These are phyloP conservation scores for Kurtzmaniella cleridarum DNA, from an alignment of 805 yeast species.

Conservation along the genomic window DNA sequence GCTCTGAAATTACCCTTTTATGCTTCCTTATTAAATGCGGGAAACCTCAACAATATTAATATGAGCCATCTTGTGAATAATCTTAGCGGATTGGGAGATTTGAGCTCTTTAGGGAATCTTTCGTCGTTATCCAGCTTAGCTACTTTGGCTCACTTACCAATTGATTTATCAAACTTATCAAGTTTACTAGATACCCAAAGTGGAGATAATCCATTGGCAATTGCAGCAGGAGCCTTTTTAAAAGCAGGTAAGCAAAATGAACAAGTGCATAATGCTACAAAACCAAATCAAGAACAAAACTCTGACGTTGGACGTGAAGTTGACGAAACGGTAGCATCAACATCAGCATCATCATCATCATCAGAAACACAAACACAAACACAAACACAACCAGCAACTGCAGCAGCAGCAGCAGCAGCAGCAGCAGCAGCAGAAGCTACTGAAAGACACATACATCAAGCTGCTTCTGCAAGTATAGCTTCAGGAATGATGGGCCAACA, in stretches of 20 bases:
- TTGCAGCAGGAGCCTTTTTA: constrained; percentile 4
- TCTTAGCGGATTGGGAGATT: constrained; percentile 29
- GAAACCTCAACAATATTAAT: constrained; percentile 38
- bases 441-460: background rate
- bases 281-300: constrained; percentile 2
- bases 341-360: constrained; percentile 9
- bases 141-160: constrained; percentile 37
- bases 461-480: constrained; percentile 5
- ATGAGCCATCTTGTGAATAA: constrained; percentile 39
- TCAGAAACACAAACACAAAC: constrained; percentile 13
- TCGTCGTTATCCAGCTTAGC: constrained; percentile 38
- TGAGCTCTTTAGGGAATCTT: constrained; percentile 29
- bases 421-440: background rate
- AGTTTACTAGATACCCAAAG: constrained; percentile 15
- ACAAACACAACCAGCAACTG: background rate
- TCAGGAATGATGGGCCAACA: constrained; percentile 2
- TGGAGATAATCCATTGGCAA: background rate
- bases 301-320: constrained; percentile 1
- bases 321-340: constrained; percentile 5
- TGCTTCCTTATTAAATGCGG: constrained; percentile 20
- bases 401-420: constrained; percentile 7
- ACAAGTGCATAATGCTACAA: constrained; percentile 5
- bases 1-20: background rate
- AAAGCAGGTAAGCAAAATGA: constrained; percentile 7
- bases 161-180: constrained; percentile 34